These are phyloP conservation scores for Eucalyptus camaldulensis DNA, from an alignment of 345 rosid genomes.

Conservation along the genomic window DNA sequence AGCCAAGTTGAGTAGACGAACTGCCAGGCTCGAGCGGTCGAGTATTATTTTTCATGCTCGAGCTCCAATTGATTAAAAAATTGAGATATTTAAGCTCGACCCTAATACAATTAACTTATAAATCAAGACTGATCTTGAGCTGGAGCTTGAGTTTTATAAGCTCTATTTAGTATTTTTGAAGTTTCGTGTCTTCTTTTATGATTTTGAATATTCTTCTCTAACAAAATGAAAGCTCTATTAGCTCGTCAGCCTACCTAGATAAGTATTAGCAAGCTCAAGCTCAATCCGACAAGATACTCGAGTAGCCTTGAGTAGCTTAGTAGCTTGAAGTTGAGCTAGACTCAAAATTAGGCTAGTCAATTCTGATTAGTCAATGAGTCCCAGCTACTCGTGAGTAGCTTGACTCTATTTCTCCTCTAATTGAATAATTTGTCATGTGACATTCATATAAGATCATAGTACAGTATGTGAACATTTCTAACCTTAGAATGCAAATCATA, in stretches of 20 bases:
- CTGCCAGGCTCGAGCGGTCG: neutral
- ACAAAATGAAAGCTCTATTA: neutral
- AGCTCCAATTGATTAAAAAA: neutral
- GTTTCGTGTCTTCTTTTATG: neutral
- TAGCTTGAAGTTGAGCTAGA: neutral
- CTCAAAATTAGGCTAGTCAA: neutral
- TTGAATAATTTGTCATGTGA: neutral
- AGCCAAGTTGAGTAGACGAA: neutral
- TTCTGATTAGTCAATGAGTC: neutral
- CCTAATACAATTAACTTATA: neutral
- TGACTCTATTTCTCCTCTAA: neutral
- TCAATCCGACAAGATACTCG: neutral
- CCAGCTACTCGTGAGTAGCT: neutral
- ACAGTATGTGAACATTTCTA: neutral
- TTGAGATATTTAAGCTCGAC: neutral
- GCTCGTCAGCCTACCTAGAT: neutral
- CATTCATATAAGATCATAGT: neutral
- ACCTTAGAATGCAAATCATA: neutral
- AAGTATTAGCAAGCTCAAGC: neutral
- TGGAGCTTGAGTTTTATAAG: neutral
- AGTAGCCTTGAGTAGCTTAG: neutral
- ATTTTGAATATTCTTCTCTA: neutral
- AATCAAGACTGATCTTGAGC: neutral
- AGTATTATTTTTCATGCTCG: neutral
- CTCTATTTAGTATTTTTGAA: neutral